Percentiles rank a stretch among this genome's conserved stretches.
These are phyloP conservation scores for Colletotrichum filicis DNA, from an alignment of 2,329 filamentous ascomycete genomes.

Conservation along the genomic window DNA sequence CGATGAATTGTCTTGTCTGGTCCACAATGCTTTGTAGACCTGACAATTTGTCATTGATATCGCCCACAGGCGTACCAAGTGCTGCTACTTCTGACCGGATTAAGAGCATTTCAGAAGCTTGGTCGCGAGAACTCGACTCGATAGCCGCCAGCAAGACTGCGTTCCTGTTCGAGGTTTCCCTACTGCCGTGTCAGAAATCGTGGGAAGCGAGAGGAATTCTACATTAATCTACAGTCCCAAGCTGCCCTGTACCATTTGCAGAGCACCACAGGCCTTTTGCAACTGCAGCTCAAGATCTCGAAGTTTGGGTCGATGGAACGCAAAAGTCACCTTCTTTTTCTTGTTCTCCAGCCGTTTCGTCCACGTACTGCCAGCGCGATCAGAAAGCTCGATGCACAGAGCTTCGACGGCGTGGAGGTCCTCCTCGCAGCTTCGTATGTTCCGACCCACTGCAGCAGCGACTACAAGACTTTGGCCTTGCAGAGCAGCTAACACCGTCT, in stretches of 20 bases:
- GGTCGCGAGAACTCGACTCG: neutral
- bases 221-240: neutral
- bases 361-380: neutral
- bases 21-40: neutral
- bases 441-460: neutral
- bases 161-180: neutral
- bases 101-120: neutral
- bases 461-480: neutral
- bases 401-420: neutral
- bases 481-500: neutral
- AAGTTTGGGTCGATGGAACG: neutral
- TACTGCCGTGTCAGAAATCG: neutral
- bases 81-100: neutral
- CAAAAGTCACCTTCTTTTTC: slow-evolving; percentile 3
- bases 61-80: neutral
- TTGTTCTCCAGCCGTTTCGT: neutral
- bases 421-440: neutral
- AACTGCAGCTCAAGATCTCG: neutral
- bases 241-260: neutral
- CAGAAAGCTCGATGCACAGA: neutral
- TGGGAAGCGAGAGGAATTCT: accelerated
- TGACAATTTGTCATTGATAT: neutral
- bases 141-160: neutral
- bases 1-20: neutral
- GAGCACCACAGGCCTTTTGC: neutral